A percentile compares a stretch with the other conserved stretches of the same genome.
Evolutionary conservation across 257 asterid genomes (phyloP).

Genomic region (Primulina huaijiensis): DNA sequence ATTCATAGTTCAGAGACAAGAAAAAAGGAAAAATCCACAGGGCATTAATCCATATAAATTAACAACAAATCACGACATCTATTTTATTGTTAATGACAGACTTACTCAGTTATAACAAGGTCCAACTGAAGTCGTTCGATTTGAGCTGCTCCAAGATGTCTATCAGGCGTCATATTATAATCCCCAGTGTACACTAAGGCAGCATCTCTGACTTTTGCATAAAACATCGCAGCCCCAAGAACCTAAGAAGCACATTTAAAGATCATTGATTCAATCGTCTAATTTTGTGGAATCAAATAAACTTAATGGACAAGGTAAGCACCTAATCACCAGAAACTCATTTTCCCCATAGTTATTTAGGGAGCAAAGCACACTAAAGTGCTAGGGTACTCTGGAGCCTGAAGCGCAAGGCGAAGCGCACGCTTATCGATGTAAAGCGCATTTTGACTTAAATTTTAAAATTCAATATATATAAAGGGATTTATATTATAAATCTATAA

Average conservation of each 20-base stretch:
- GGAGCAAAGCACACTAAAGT: too few species aligned
- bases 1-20: slow-evolving; percentile 8
- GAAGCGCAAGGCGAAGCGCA: too few species aligned
- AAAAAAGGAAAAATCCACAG: background rate
- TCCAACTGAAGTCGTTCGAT: slow-evolving; percentile 78
- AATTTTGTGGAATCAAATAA: background rate
- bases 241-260: slow-evolving; percentile 46
- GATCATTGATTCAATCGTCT: background rate
- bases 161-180: slow-evolving; percentile 89
- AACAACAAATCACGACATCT: slow-evolving; percentile 1
- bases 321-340: slow-evolving; percentile 13
- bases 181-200: slow-evolving; percentile 89
- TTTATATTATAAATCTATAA: too few species aligned
- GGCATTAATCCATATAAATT: background rate
- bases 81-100: background rate
- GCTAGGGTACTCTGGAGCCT: too few species aligned
- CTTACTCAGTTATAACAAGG: slow-evolving; percentile 90
- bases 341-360: background rate
- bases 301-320: slow-evolving; percentile 6
- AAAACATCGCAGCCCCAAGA: slow-evolving; percentile 97
- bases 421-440: too few species aligned
- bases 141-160: slow-evolving; percentile 99
- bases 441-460: too few species aligned
- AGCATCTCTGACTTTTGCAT: slow-evolving; percentile 91
- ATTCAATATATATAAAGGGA: too few species aligned